Evolutionary conservation across 2,329 filamentous ascomycete genomes (phyloP).

Genomic region (Alternaria angustiovoidea): DNA sequence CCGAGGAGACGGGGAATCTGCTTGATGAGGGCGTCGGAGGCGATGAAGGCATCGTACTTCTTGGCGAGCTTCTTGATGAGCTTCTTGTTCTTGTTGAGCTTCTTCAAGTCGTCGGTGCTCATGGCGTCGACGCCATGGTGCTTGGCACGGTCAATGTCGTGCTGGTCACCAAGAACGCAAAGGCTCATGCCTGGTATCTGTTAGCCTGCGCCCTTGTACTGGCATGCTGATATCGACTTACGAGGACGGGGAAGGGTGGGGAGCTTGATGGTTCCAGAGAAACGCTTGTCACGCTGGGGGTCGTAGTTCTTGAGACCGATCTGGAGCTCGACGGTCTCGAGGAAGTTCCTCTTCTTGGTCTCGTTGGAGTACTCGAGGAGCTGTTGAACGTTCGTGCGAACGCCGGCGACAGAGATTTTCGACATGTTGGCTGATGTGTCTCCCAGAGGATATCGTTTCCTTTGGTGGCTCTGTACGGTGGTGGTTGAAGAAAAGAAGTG

Average conservation of each 20-base stretch:
- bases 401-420: conserved; percentile 90
- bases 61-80: conserved; percentile 99
- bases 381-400: conserved; percentile 91
- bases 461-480: conserved; percentile 51
- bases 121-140: conserved; percentile 98
- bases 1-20: conserved; percentile 99
- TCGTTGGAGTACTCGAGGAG: conserved; percentile 94
- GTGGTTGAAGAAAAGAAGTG: conserved; percentile 35
- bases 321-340: conserved; percentile 84
- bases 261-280: conserved; percentile 98
- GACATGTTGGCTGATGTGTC: conserved; percentile 69
- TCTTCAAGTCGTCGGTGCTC: conserved; percentile 99
- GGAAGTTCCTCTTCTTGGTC: conserved; percentile 98
- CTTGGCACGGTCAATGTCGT: conserved; percentile 99
- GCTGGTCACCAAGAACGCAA: conserved; percentile 87
- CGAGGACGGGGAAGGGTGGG: conserved; percentile 82
- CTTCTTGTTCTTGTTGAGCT: conserved; percentile 99
- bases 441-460: conserved; percentile 56
- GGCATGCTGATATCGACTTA: conserved; percentile 16
- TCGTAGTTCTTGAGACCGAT: conserved; percentile 63
- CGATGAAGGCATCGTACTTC: conserved; percentile 99
- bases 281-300: conserved; percentile 99
- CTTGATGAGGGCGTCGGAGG: conserved; percentile 98
- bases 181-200: conserved; percentile 34
- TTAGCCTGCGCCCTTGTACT: conserved; percentile 15